These are phyloP conservation scores for Nothomitra cinnamomea DNA, from an alignment of 2,329 filamentous ascomycete species.

Conservation along the genomic window DNA sequence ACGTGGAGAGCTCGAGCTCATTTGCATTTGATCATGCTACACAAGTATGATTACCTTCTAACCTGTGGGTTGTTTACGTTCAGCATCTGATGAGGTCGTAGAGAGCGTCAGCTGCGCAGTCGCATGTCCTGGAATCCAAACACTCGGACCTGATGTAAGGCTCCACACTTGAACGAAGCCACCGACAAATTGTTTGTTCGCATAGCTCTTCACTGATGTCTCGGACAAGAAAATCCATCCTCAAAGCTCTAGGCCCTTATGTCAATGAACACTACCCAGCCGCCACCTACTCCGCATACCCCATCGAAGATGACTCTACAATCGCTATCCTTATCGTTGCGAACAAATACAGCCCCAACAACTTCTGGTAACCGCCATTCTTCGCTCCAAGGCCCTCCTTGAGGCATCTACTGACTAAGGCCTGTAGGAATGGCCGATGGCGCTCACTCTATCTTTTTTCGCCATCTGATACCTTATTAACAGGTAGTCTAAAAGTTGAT, in stretches of 20 bases:
- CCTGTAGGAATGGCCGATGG: constrained; percentile 78
- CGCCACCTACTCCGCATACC: constrained; percentile 67
- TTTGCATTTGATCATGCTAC: constrained; percentile 77
- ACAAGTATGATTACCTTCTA: constrained; percentile 34
- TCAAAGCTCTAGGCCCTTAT: constrained; percentile 61
- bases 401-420: background rate
- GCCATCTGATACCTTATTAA: constrained; percentile 48
- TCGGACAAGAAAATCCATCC: constrained; percentile 56
- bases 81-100: constrained; percentile 18
- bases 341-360: constrained; percentile 94
- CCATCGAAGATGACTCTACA: constrained; percentile 55
- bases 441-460: constrained; percentile 71
- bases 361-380: constrained; percentile 58
- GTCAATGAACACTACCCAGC: constrained; percentile 78
- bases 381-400: background rate
- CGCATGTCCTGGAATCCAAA: constrained; percentile 57
- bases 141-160: constrained; percentile 67
- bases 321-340: constrained; percentile 74
- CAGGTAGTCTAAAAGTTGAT: constrained; percentile 76
- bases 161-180: background rate
- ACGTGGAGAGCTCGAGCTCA: constrained; percentile 72
- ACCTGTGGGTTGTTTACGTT: constrained; percentile 10
- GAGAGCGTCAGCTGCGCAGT: constrained; percentile 72
- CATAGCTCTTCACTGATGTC: background rate
- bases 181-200: background rate